phyloP scores from a whole-genome alignment of 225 moss, liverwort and hornwort genomes.

The Anthoceros angustus region DNA sequence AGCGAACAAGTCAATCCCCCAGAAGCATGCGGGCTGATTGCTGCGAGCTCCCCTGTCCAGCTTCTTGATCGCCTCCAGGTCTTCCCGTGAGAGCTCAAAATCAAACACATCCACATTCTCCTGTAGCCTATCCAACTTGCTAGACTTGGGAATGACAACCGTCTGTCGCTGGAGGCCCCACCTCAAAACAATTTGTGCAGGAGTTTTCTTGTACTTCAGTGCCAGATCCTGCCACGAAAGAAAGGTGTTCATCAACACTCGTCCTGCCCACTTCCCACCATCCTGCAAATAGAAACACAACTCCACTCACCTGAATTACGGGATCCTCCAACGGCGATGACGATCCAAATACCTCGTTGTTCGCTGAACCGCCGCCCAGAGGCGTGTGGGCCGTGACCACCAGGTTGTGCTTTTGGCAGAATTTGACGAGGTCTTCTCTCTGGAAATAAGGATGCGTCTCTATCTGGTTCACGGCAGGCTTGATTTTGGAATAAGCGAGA shows the following conservation, averaged over 20 bases:
- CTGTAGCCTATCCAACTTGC: slow-evolving; percentile 47
- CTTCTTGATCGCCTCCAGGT: slow-evolving; percentile 35
- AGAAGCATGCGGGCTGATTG: slow-evolving; percentile 50
- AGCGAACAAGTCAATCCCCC: slow-evolving; percentile 57
- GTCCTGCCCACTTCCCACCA: neutral
- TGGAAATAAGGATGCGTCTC: slow-evolving; percentile 94
- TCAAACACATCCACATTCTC: slow-evolving; percentile 49
- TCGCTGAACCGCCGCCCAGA: slow-evolving; percentile 71
- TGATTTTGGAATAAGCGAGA: slow-evolving; percentile 83
- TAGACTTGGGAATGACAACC: slow-evolving; percentile 75
- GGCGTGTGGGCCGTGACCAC: slow-evolving; percentile 78
- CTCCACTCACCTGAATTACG: slow-evolving; percentile 26
- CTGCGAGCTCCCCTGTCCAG: slow-evolving; percentile 51
- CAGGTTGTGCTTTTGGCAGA: slow-evolving; percentile 67
- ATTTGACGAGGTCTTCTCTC: slow-evolving; percentile 63
- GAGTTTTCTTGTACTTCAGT: slow-evolving; percentile 48
- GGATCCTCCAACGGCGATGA: slow-evolving; percentile 62
- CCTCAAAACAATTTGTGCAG: slow-evolving; percentile 62
- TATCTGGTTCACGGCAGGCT: slow-evolving; percentile 94
- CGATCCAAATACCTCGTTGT: slow-evolving; percentile 48
- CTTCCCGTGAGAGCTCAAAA: slow-evolving; percentile 42
- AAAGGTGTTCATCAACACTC: neutral
- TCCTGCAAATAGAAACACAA: neutral
- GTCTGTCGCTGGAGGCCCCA: slow-evolving; percentile 72
- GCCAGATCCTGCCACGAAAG: slow-evolving; percentile 31